Base-by-base conservation (phyloP, 208 protist species). In the Naegleria gruberi region DNA sequence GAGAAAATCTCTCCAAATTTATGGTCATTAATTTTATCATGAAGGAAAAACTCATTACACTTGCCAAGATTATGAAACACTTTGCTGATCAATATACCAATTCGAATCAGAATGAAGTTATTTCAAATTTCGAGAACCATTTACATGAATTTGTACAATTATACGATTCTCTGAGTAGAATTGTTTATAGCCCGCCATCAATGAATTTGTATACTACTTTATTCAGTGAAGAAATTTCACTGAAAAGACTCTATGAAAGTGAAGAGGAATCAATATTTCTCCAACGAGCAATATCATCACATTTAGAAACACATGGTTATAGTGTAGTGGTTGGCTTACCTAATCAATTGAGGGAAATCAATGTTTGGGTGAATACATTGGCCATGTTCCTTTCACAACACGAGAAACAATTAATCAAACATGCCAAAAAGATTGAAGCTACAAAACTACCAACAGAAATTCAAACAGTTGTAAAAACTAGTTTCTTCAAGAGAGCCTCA, bases 271-370 rank as follows among this genome's bases (percentile, higher is more conserved):
- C 34, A 46, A 15, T 42, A 46, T 86, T 86, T 30, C n/a, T 86
- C 0, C 43, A 43, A 46, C 0, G 34, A 40, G 82, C 82, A 4
- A 44, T 86, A 1, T 45, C 82, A 34, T 46, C 41, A 5, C 82
- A 86, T 37, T 46, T 86, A 46, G 82, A 86, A 86, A 86, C 82
- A 3, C 82, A 86, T 46, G 82, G 82, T 8, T 86, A 86, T n/a
- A 46, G 41, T 47, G 82, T 86, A 45, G 82, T 86, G 15, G 34
- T 86, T n/a, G 82, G 82, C 43, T 30, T 23, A 23, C 37, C 82
- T 6, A 40, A 86, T 42, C 42, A 42, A 86, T 0, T 34, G 37
- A 43, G 30, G 30, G 51, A 42, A 30, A 40, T 86, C n/a, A 86
- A 86, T 46, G 17, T 47, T 30, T 86, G 82, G 82, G 82, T 86